Evolutionary conservation across 805 yeast species (phyloP), one percentile per base, ranked within the genome.

Genomic region (Pichia cabralensis): DNA sequence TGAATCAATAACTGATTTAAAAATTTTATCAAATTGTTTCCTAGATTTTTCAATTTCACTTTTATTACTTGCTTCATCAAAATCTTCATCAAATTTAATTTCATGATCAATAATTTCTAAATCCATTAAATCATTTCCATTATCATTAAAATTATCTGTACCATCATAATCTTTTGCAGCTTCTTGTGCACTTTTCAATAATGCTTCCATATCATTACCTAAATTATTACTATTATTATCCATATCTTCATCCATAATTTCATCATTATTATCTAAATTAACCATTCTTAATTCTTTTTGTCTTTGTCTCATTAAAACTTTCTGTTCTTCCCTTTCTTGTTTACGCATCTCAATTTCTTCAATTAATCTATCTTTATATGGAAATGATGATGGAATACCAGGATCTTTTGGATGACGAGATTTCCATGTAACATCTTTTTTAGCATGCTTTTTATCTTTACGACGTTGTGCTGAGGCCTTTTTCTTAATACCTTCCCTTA

Each of bases 401-500:
- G 89, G 88, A 56, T 88, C 96, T 61, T 84, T 89, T 50, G 74
- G 75, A 38, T 62, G 61, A 51, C 77, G 76, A 13, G 95, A 82
- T 56, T 74, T 85, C 98, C 98, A 92, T 12, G 97, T 92, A 4
- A 74, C 75, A 57, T 89, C 96, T 54, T 74, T 86, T 69, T 92
- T 92, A 14, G 95, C 71, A 18, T 56, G 45, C 62, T 92, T 92
- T 49, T 69, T 72, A 56, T 82, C 80, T 55, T 92, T 92, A 60
- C 94, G 76, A 44, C 80, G 71, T 49, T 88, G 89, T 7, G 97
- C 96, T 27, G 89, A 73, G 3, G 95, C 88, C 62, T 92, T 92
- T 74, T 86, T 92, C 66, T 84, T 81, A 56, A 92, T 86, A 44
- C 98, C 98, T 59, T 88, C 95, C 53, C 86, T 76, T 83, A 88